phyloP scores from a whole-genome alignment of 2,329 filamentous ascomycete species.

The Plenodomus biglobosus region DNA sequence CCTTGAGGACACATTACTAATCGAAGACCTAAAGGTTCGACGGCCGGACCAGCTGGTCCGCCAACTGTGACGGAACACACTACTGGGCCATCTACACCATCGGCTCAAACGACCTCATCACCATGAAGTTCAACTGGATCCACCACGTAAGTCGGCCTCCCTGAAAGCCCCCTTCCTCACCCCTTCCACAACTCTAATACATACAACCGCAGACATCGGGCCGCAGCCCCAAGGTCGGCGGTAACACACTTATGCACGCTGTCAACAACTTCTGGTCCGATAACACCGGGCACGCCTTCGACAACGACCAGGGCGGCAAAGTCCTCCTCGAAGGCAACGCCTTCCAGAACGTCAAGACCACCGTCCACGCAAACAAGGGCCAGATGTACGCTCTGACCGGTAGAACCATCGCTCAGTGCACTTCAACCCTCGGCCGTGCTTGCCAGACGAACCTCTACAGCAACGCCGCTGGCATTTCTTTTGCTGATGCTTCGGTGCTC shows the following conservation, averaged over 20 bases:
- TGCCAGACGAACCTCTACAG: conserved; percentile 10
- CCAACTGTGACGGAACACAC: conserved; percentile 19
- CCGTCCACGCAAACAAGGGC: conserved; percentile 2
- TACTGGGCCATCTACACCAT: conserved; percentile 21
- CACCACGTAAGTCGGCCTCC: too few relatives aligned
- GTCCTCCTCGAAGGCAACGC: conserved; percentile 18
- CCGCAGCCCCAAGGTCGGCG: conserved; percentile 17
- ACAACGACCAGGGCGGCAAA: conserved; percentile 5
- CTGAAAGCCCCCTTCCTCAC: too few relatives aligned
- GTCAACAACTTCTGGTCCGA: conserved; percentile 21
- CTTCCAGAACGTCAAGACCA: conserved; percentile 12
- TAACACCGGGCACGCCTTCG: conserved; percentile 18
- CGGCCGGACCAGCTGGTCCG: conserved; percentile 16
- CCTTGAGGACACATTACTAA: too few relatives aligned
- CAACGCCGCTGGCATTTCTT: conserved; percentile 5
- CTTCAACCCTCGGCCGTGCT: conserved; percentile 3
- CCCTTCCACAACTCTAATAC: too few relatives aligned
- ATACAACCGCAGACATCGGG: too few relatives aligned
- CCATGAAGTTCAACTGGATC: conserved; percentile 21
- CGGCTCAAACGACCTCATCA: conserved; percentile 15
- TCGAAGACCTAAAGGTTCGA: too few relatives aligned
- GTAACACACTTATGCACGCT: conserved; percentile 15
- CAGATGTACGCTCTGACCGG: conserved; percentile 6
- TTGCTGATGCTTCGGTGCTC: conserved; percentile 8
- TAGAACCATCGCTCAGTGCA: conserved; percentile 3